Conservation (phyloP, 2,329 filamentous ascomycete genomes). For the Trichoderma arundinaceum region DNA sequence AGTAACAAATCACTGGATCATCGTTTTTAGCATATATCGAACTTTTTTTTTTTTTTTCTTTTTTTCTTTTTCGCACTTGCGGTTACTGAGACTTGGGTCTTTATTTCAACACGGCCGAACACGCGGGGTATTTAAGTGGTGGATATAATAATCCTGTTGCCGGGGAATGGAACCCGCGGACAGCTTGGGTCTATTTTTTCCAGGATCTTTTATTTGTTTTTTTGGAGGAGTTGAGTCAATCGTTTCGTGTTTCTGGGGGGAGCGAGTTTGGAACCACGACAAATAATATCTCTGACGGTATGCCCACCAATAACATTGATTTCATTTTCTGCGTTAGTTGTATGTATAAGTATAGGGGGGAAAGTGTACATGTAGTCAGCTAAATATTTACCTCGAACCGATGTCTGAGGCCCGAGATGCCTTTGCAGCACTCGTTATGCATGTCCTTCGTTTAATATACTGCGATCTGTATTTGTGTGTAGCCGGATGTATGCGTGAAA, state of each 20-base stretch:
- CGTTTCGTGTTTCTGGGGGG: background rate
- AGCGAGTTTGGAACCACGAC: background rate
- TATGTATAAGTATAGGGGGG: slow-evolving; percentile 22
- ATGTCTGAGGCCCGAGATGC: background rate
- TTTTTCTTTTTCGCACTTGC: background rate
- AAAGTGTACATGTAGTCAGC: slow-evolving; percentile 10
- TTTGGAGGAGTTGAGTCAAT: background rate
- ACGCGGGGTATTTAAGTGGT: slow-evolving; percentile 6
- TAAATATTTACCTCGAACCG: background rate
- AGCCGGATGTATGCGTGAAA: too few species aligned
- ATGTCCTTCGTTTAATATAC: background rate
- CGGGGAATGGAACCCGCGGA: background rate
- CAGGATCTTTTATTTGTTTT: background rate
- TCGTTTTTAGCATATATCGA: slow-evolving; percentile 3
- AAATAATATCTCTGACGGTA: slow-evolving; percentile 1
- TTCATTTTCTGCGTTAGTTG: slow-evolving; percentile 4
- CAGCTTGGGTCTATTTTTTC: slow-evolving; percentile 13
- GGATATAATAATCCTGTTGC: slow-evolving; percentile 20
- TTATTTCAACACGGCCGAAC: background rate
- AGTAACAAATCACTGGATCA: slow-evolving; percentile 17
- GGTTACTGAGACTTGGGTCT: background rate
- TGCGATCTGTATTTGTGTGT: background rate
- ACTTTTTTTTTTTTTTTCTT: background rate
- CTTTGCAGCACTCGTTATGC: background rate
- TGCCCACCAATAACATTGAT: slow-evolving; percentile 12